Base-by-base conservation (phyloP, 768 basidiomycete genomes). In the Artomyces pyxidatus region DNA sequence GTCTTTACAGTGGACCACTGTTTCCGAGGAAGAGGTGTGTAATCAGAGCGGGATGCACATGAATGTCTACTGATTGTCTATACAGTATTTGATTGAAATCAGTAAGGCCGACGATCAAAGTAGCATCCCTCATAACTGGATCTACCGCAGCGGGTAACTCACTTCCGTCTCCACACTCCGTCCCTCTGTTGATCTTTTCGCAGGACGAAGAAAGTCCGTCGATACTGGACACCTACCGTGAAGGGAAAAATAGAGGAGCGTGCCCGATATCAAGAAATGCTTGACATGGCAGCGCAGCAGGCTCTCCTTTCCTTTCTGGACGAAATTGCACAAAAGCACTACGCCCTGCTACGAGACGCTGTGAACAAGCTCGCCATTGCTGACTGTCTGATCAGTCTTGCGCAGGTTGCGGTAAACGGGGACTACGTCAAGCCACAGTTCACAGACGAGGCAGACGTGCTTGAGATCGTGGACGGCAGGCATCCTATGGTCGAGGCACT, bases 401-500 rank as follows among this genome's bases (percentile, higher is more conserved):
- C 93, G 0, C 77, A 77, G 39, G 83, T 93, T 4, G 88, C 90
- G 1, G 69, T 85, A 30, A 79, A 80, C 50, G 74, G 77, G 11
- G 83, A 83, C 41, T 97, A 92, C 56, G 79, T 81, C 28, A 81
- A 83, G 40, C 94, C 95, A 1, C 66, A 72, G 52, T 87, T 96
- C 58, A 77, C 77, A 0, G 75, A 82, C 6, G 76, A 82, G 28
- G 78, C 81, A 21, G 77, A 83, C 42, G 63, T 63, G 22, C 69
- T 97, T 11, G 82, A 88, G 51, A 86, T 97, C 26, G 65, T 74
- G 10, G 79, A 83, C n/a, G 94, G 90, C 0, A 76, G 92, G 10
- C 95, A 99, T 69, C 95, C 95, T 0, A 91, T 98, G 80, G 80
- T 94, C 14, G 94, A 96, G 63, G 75, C 75, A 8, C 66, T 93